Percentiles rank a stretch among this genome's conserved stretches.
Evolutionary conservation across 2,329 filamentous ascomycete species (phyloP).

Genomic region (Cadophora sp.): DNA sequence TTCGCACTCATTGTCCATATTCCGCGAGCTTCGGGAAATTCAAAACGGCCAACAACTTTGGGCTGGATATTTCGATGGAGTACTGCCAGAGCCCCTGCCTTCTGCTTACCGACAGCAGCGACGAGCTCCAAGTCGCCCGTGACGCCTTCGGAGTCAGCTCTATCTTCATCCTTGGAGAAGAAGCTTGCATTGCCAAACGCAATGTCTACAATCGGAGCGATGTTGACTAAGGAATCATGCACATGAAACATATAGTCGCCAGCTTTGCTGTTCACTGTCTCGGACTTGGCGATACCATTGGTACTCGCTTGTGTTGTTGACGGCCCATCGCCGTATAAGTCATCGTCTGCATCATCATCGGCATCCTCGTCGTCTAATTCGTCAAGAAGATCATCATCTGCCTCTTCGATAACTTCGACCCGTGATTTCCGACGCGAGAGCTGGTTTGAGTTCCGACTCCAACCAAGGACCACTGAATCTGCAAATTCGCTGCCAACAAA

Average conservation of each 20-base stretch:
- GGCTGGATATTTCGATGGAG: constrained; percentile 82
- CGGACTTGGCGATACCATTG: constrained; percentile 47
- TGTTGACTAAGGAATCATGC: constrained; percentile 77
- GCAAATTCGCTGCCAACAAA: constrained; percentile 87
- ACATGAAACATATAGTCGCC: constrained; percentile 76
- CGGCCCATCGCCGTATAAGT: constrained; percentile 68
- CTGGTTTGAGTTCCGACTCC: constrained; percentile 71
- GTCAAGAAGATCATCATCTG: constrained; percentile 61
- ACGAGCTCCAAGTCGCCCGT: constrained; percentile 65
- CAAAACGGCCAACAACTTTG: constrained; percentile 70
- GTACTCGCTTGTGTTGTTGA: constrained; percentile 47
- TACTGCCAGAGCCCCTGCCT: constrained; percentile 73
- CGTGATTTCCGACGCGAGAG: constrained; percentile 68
- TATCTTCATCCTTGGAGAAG: constrained; percentile 53
- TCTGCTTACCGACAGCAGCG: constrained; percentile 67
- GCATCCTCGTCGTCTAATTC: constrained; percentile 57
- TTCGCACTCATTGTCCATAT: constrained; percentile 83
- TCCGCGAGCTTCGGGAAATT: constrained; percentile 74
- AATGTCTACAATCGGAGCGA: constrained; percentile 80
- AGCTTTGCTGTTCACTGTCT: constrained; percentile 52
- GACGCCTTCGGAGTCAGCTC: constrained; percentile 53
- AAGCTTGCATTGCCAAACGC: constrained; percentile 67
- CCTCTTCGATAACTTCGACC: constrained; percentile 57
- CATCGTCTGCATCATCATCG: constrained; percentile 56
- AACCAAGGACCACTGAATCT: constrained; percentile 83